A percentile compares a stretch with the other conserved stretches of the same genome.
Evolutionary conservation across 768 basidiomycete genomes (phyloP).

Genomic region (Suillus americanus): DNA sequence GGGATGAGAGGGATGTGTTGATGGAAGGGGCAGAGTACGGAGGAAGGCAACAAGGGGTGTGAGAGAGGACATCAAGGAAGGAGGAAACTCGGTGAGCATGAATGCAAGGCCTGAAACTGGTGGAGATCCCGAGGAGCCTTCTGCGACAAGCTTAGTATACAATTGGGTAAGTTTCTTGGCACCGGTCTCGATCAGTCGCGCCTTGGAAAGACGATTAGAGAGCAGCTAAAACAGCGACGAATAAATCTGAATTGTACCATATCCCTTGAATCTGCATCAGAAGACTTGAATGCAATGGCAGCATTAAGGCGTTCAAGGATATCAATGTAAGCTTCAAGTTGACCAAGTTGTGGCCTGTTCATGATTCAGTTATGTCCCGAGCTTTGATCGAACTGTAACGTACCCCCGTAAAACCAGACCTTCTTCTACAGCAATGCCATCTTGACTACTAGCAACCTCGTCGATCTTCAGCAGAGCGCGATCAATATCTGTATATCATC

Average conservation of each 20-base stretch:
- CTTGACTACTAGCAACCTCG: constrained; percentile 72
- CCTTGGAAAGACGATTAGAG: constrained; percentile 30
- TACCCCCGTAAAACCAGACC: constrained; percentile 78
- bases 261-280: constrained; percentile 53
- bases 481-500: constrained; percentile 63
- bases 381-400: constrained; percentile 6
- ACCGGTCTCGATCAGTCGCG: constrained; percentile 80
- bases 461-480: constrained; percentile 76
- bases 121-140: constrained; percentile 76
- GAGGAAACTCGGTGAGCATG: constrained; percentile 53
- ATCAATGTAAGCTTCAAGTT: constrained; percentile 65
- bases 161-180: constrained; percentile 79
- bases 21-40: constrained; percentile 69
- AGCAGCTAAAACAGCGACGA: background rate
- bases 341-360: constrained; percentile 65
- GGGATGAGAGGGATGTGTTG: constrained; percentile 83
- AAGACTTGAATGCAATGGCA: constrained; percentile 71
- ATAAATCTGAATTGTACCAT: constrained; percentile 38
- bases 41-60: constrained; percentile 67
- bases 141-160: constrained; percentile 87
- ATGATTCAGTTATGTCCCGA: background rate
- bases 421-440: constrained; percentile 76
- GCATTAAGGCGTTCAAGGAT: constrained; percentile 78
- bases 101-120: constrained; percentile 60
- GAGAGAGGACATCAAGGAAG: constrained; percentile 51